Evolutionary conservation across 164 flowering plant species (phyloP), one percentile per base, ranked within the genome.

Genomic region (grape (Vitis vinifera)): DNA sequence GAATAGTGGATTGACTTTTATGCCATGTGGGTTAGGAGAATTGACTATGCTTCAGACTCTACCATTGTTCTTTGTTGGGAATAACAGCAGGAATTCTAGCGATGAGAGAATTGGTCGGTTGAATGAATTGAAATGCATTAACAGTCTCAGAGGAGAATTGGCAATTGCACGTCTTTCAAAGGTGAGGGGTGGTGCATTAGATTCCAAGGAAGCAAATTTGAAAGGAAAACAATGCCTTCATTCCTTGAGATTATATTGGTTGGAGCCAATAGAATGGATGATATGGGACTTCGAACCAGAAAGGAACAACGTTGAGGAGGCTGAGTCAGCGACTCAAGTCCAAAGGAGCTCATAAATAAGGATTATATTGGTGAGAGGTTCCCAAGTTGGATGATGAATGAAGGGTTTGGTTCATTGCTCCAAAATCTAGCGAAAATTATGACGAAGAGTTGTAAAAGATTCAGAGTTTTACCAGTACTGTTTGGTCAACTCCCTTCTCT

Each of bases 361-460:
- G 14, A 15, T 10, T 67, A 53, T 29, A 14, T 11, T 0, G 69
- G 69, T 7, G 1, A 2, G 27, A 31, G 47, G 3, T 67, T 67
- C 15, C 61, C 69, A 14, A 37, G 51, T 11, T 67, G 61, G 69
- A 67, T 67, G 51, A 55, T 53, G 50, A 23, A 23, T 23, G 59
- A 44, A 31, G 29, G 13, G n/a, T 2, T 44, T 14, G 3, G 9
- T 3, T 27, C 8, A 2, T 31, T 19, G 23, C 17, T 67, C 13
- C 69, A 62, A 14, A 67, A 67, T 51, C 17, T 67, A 27, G 61
- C 55, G 9, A 14, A 55, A 4, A 15, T 67, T 8, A 2, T 2
- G 7, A 12, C 55, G 2, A 6, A 30, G 6, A 9, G 13, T 0
- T 67, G 69, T 29, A 14, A 30, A 15, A 55, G 44, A 49, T 31